Evolutionary conservation across 257 asterid genomes (phyloP), one percentile per base, ranked within the genome.

Genomic region (Apocynum venetum): DNA sequence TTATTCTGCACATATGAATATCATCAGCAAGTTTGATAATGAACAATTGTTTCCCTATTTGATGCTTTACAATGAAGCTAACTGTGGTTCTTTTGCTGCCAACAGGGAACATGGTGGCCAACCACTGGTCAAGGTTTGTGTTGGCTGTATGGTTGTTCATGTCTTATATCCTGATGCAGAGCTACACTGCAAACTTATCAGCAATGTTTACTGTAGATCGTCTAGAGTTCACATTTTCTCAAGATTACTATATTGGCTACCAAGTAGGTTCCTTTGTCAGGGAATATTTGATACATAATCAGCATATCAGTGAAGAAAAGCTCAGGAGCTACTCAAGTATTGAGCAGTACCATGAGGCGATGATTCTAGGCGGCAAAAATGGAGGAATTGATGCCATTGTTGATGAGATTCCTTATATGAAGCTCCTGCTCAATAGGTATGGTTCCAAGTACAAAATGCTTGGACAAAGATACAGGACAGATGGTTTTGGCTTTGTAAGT

Each of bases 151-250:
- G 96, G 94, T 20, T 88, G 78, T 88, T 84, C 83, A 83, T 87
- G 89, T 88, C 90, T 47, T 85, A 80, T 76, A 82, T 91, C 70
- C 81, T 88, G 7, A 84, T 85, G 87, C 96, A 91, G 79, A 88
- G 96, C 80, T 91, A 86, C 77, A 91, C 91, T 0, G 94, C 94
- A 0, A 88, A 78, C 74, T 76, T 91, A 46, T 82, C 93, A 2
- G 87, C 97, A 14, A 89, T 88, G 71, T 73, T 89, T 48, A 89
- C 97, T 0, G 85, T 89, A 0, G 89, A 88, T 70, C 94, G 83
- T 73, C 51, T 91, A 10, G 78, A 83, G 40, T 85, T 82, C 35
- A 78, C 73, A 0, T 72, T 88, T 76, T 78, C 90, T 3, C 85
- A 80, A 38, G 81, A 78, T 48, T 78, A 75, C 65, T 52, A 59